These are phyloP conservation scores for Melaleuca quinquenervia DNA, from an alignment of 345 rosid genomes.

Conservation along the genomic window DNA sequence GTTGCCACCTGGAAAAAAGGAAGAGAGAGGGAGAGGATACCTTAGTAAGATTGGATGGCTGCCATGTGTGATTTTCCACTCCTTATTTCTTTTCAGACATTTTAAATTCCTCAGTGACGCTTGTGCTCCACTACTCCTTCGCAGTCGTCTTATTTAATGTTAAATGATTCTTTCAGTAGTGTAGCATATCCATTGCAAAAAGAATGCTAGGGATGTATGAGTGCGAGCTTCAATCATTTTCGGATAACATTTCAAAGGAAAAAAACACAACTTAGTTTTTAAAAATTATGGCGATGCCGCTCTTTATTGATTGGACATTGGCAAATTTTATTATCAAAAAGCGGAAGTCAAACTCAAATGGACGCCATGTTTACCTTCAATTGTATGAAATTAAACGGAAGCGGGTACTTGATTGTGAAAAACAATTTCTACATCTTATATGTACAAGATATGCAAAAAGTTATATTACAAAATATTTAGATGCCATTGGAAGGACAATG, in stretches of 20 bases:
- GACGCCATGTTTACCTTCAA: neutral
- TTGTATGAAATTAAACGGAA: neutral
- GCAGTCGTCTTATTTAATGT: no score
- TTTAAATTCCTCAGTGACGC: no score
- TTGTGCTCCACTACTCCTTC: neutral
- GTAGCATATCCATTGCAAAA: neutral
- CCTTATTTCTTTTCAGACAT: neutral
- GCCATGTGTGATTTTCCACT: neutral
- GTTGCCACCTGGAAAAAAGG: neutral
- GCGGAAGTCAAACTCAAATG: neutral
- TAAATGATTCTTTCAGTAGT: no score
- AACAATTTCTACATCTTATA: neutral
- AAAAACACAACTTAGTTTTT: no score
- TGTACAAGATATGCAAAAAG: neutral
- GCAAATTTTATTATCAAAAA: neutral
- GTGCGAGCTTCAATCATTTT: neutral
- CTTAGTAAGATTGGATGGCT: neutral
- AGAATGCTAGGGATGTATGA: neutral
- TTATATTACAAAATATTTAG: neutral
- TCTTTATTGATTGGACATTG: neutral
- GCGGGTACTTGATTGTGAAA: neutral
- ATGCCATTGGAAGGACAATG: neutral
- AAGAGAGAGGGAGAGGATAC: no score
- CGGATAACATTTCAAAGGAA: no score
- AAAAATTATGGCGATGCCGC: neutral